Evolutionary conservation across 1,139 yeast genomes (phyloP).

Genomic region (Blastobotrys persicus): DNA sequence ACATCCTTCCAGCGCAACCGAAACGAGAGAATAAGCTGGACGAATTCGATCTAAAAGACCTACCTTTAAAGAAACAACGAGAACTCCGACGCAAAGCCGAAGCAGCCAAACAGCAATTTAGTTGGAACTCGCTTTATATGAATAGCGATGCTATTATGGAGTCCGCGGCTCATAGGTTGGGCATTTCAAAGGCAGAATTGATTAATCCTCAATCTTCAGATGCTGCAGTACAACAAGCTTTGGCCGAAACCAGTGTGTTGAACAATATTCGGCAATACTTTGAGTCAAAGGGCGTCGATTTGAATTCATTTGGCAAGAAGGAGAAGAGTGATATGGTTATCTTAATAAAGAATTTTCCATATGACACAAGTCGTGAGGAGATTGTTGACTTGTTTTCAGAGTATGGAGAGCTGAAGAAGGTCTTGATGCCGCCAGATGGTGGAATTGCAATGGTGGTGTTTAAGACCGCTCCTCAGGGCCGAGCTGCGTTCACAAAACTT

Average conservation of each 20-base stretch:
- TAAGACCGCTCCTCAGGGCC: conserved; percentile 76
- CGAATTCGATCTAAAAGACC: conserved; percentile 83
- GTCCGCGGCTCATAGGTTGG: conserved; percentile 81
- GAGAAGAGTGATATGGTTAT: conserved; percentile 82
- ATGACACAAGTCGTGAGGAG: conserved; percentile 77
- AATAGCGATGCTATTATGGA: conserved; percentile 90
- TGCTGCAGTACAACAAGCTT: conserved; percentile 95
- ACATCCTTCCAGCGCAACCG: conserved; percentile 80
- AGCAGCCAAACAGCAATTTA: conserved; percentile 81
- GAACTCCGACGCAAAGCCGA: conserved; percentile 80
- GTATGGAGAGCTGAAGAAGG: conserved; percentile 74
- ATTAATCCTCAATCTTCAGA: conserved; percentile 83
- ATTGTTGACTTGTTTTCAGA: conserved; percentile 76
- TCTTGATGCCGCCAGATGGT: conserved; percentile 95
- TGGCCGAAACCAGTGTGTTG: conserved; percentile 95
- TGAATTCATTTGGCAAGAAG: conserved; percentile 64
- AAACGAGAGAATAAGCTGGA: conserved; percentile 77
- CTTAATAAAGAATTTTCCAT: conserved; percentile 86
- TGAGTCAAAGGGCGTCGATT: conserved; percentile 80
- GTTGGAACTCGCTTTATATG: conserved; percentile 94
- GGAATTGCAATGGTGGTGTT: conserved; percentile 95
- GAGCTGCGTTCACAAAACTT: conserved; percentile 83
- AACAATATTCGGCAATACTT: conserved; percentile 87
- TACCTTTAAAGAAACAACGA: conserved; percentile 88
- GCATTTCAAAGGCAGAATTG: conserved; percentile 76